phyloP scores from a whole-genome alignment of 441 rosid genomes.

The Mallotus japonicus region DNA sequence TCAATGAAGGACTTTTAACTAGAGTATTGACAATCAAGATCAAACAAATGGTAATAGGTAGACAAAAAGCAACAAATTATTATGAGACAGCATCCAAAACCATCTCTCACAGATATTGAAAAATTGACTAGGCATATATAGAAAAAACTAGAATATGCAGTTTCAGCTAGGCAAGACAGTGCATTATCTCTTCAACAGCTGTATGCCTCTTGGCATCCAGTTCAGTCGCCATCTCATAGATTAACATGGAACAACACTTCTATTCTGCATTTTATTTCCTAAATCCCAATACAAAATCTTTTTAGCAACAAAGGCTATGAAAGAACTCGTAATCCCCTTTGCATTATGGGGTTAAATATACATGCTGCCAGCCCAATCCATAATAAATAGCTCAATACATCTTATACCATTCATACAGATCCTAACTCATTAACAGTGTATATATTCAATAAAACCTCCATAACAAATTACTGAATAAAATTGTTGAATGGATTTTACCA shows the following conservation, averaged over 20 bases:
- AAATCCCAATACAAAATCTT: background rate
- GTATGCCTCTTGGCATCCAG: background rate
- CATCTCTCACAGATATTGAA: background rate
- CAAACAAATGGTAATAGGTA: background rate
- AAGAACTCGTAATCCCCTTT: background rate
- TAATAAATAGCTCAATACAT: background rate
- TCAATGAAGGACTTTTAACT: constrained; percentile 15
- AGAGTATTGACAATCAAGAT: constrained; percentile 12
- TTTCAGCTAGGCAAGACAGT: background rate
- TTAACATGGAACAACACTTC: background rate
- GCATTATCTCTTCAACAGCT: background rate
- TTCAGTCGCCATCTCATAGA: background rate
- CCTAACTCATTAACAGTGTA: background rate
- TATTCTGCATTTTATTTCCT: background rate
- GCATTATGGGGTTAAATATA: background rate
- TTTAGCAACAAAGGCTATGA: background rate
- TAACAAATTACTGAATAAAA: background rate
- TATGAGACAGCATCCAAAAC: background rate
- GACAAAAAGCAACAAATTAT: background rate
- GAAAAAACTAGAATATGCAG: background rate
- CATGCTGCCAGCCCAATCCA: background rate
- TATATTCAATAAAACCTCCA: background rate
- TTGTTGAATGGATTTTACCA: background rate
- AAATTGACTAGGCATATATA: background rate
- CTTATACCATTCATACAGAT: too few species aligned